A percentile compares a stretch with the other conserved stretches of the same genome.
phyloP scores from a whole-genome alignment of 345 rosid species.

The Erysimum cheiranthoides region DNA sequence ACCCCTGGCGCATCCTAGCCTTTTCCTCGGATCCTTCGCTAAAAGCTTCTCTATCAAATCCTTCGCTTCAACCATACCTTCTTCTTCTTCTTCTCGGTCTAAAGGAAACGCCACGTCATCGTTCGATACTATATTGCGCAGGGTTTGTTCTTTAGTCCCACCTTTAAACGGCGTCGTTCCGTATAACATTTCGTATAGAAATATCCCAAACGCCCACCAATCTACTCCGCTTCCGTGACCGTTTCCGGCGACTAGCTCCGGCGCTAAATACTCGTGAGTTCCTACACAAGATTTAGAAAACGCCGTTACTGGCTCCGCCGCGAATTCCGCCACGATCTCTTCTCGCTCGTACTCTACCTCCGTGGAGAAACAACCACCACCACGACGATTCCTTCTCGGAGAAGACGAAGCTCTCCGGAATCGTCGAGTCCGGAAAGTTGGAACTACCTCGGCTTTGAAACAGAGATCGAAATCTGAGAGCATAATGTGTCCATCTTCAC shows the following conservation, averaged over 20 bases:
- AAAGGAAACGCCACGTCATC: conserved; percentile 55
- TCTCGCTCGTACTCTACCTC: conserved; percentile 36
- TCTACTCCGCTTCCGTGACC: conserved; percentile 95
- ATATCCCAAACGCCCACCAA: conserved; percentile 96
- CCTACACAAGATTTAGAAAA: conserved; percentile 78
- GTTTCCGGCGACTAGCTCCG: conserved; percentile 77
- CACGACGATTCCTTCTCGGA: not conserved
- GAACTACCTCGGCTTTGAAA: conserved; percentile 64
- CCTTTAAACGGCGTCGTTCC: conserved; percentile 91
- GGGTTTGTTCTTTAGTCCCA: conserved; percentile 68
- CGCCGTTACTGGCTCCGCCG: conserved; percentile 75
- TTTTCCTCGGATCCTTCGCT: conserved; percentile 66
- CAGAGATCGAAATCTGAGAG: conserved; percentile 86
- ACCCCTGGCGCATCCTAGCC: conserved; percentile 83
- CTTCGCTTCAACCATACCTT: conserved; percentile 58
- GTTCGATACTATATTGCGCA: conserved; percentile 64
- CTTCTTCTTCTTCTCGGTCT: conserved; percentile 50
- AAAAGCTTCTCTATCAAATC: conserved; percentile 76
- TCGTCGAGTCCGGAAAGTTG: conserved; percentile 47
- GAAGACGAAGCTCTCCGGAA: conserved; percentile 11
- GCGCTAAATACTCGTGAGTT: conserved; percentile 92
- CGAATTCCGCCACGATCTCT: conserved; percentile 58
- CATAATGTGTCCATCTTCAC: conserved; percentile 85
- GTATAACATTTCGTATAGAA: conserved; percentile 68
- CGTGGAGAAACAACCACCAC: conserved; percentile 28